Conservation (phyloP, 2,329 filamentous ascomycete genomes). For the Penicillium verrucosum region DNA sequence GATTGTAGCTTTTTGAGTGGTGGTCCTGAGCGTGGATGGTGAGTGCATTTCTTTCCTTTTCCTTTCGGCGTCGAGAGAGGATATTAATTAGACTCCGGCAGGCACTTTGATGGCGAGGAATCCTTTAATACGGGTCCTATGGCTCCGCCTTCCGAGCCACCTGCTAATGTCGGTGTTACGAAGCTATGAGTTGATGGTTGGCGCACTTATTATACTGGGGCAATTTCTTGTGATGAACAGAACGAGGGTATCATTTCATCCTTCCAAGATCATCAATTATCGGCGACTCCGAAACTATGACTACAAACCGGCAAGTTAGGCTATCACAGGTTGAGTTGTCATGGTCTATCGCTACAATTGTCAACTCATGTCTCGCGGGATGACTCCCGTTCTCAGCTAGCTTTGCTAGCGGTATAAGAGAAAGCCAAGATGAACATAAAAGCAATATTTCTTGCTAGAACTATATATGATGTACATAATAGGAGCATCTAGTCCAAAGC, state of each 20-base stretch:
- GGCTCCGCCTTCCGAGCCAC: conserved; percentile 21
- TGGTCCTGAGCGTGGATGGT: conserved; percentile 89
- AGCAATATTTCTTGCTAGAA: background rate
- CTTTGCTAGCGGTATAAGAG: background rate
- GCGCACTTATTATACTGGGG: too few species aligned
- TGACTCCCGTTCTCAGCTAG: background rate
- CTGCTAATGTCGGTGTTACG: conserved; percentile 7
- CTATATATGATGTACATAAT: background rate
- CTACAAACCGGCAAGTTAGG: background rate
- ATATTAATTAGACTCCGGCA: conserved; percentile 25
- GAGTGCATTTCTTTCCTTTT: conserved; percentile 32
- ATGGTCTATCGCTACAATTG: background rate
- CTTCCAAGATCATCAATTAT: too few species aligned
- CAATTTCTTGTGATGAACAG: background rate
- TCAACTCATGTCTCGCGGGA: background rate
- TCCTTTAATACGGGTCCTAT: conserved; percentile 42
- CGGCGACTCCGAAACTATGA: too few species aligned
- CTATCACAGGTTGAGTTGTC: background rate
- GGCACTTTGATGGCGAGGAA: conserved; percentile 49
- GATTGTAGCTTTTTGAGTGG: conserved; percentile 77
- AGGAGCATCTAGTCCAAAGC: background rate
- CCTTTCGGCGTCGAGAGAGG: background rate
- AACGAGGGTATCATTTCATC: background rate
- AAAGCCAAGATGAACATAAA: too few species aligned
- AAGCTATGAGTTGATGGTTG: conserved; percentile 22